Evolutionary conservation across 1,139 yeast species (phyloP), one percentile per base, ranked within the genome.

Genomic region (Lodderomyces metapsilosis): DNA sequence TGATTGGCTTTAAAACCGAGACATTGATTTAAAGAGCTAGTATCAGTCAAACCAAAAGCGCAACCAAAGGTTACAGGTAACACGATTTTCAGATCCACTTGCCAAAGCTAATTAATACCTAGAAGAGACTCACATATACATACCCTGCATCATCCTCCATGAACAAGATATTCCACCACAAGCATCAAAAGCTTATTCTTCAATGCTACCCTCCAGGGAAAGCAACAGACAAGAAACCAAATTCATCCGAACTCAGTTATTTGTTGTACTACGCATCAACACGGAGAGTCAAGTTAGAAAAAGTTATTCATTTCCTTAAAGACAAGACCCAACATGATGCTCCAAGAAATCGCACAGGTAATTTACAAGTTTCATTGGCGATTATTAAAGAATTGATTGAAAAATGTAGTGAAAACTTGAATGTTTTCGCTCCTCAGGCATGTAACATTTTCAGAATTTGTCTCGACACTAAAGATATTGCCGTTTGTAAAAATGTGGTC

Each of bases 141-240:
- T n/a, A n/a, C n/a, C n/a, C n/a, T n/a, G n/a, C n/a, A n/a, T n/a
- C n/a, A n/a, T n/a, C n/a, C n/a, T n/a, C n/a, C n/a, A n/a, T n/a
- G n/a, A n/a, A n/a, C n/a, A 47, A 51, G 23, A 55, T 78, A 47
- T 78, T 80, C 53, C 73, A 71, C 38, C 87, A 96, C 5, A 91
- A 91, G 60, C 98, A 91, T 61, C 97, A 89, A 62, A 84, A 86
- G 57, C 74, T 91, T 55, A 87, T 92, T 34, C 76, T 86, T 42
- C 95, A 87, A 60, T 92, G 98, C 68, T 92, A 91, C 60, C 98
- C 96, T 2, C 79, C 94, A 1, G 96, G 98, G 2, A 76, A 88
- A 48, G 84, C 82, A 6, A 75, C 78, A 5, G 96, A 89, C 53
- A 89, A 89, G 65, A 84, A 85, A 53, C 96, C 98, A 9, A 91